phyloP scores from a whole-genome alignment of 345 rosid genomes.

The Lepidium africanum region DNA sequence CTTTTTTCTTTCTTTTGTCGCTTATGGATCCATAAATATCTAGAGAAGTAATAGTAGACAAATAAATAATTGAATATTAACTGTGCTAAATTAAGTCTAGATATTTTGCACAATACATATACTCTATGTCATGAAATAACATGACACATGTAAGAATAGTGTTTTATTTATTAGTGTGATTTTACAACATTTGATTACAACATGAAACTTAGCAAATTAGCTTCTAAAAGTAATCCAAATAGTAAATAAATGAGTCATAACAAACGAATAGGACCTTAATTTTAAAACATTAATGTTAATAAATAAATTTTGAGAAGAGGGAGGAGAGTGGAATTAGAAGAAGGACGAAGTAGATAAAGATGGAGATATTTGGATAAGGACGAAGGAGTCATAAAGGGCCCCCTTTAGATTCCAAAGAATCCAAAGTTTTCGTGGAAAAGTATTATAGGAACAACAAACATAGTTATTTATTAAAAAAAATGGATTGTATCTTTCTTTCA shows the following conservation, averaged over 20 bases:
- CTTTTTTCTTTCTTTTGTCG: not conserved
- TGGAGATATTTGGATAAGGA: conserved; percentile 1
- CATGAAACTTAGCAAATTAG: not conserved
- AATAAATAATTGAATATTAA: not conserved
- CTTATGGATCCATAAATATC: conserved; percentile 7
- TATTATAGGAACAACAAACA: not conserved
- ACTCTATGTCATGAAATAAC: not conserved
- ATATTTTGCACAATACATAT: not conserved
- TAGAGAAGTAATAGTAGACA: not conserved
- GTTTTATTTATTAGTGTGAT: not conserved
- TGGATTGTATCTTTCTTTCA: too few relatives aligned
- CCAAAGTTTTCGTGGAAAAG: not conserved
- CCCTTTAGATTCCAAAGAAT: not conserved
- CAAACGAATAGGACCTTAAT: too few relatives aligned
- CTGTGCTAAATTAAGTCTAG: not conserved
- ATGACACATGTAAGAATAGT: not conserved
- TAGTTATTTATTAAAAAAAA: too few relatives aligned
- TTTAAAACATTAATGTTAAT: not conserved
- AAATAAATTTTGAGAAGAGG: not conserved
- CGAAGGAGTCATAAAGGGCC: conserved; percentile 8
- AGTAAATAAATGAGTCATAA: too few relatives aligned
- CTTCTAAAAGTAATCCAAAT: not conserved
- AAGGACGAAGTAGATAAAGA: not conserved
- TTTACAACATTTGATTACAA: too few relatives aligned
- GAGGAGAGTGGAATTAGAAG: not conserved